Conservation (phyloP, 1,284 basidiomycete genomes). For the Apiotrichum mycotoxinovorans region DNA sequence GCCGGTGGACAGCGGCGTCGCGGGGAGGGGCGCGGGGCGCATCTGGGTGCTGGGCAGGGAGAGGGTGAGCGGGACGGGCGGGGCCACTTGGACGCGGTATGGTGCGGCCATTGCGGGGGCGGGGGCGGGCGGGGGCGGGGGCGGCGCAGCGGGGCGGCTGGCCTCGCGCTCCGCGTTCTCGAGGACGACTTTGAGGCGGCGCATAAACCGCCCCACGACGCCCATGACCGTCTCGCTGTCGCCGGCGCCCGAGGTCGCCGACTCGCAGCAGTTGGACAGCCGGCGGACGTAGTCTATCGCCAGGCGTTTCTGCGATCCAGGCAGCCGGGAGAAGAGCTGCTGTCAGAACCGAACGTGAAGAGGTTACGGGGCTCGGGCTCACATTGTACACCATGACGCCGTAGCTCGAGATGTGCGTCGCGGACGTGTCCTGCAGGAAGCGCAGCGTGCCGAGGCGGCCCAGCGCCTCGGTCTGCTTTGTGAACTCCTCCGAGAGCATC, state of each 20-base stretch:
- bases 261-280: slow-evolving; percentile 11
- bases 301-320: slow-evolving; percentile 1
- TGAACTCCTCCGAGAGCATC: slow-evolving; percentile 11
- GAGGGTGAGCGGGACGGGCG: neutral
- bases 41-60: neutral
- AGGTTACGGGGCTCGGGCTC: neutral
- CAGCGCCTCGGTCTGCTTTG: slow-evolving; percentile 16
- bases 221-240: slow-evolving; percentile 14
- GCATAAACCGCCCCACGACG: slow-evolving; percentile 21
- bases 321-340: slow-evolving; percentile 12
- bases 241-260: slow-evolving; percentile 4
- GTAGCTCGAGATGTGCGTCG: slow-evolving; percentile 19
- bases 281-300: slow-evolving; percentile 11
- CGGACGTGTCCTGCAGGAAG: slow-evolving; percentile 23
- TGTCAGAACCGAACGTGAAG: slow-evolving; percentile 1
- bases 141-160: neutral
- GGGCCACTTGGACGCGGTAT: neutral
- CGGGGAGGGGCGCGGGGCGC: neutral
- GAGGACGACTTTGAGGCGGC: slow-evolving; percentile 5
- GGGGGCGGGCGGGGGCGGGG: neutral
- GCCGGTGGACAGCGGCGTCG: too few species aligned
- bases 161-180: neutral
- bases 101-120: neutral
- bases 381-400: slow-evolving; percentile 22
- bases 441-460: slow-evolving; percentile 11